phyloP scores from a whole-genome alignment of 2,329 filamentous ascomycete species.

The Apiospora sp. region DNA sequence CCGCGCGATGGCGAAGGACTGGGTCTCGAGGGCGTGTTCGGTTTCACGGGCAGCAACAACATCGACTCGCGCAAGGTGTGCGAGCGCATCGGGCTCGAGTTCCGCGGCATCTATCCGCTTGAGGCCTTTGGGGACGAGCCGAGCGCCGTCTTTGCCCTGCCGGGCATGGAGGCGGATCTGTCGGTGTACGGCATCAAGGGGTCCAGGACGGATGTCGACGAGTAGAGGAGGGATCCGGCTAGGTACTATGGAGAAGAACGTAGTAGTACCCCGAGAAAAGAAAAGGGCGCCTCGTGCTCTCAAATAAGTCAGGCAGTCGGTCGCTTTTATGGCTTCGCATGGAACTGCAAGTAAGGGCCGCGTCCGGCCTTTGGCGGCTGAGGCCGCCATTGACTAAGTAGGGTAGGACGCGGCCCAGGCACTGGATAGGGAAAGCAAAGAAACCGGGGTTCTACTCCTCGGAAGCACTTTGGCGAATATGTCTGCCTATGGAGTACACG shows the following conservation, averaged over 20 bases:
- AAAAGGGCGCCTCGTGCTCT: no score
- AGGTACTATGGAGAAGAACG: no score
- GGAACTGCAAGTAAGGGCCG: constrained; percentile 2
- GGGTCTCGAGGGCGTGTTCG: constrained; percentile 15
- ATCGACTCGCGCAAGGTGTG: not conserved
- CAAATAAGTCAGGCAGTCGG: not conserved
- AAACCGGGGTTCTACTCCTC: not conserved
- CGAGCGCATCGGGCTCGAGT: constrained; percentile 13
- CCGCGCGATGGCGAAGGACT: constrained; percentile 10
- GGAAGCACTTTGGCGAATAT: no score
- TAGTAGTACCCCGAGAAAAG: no score
- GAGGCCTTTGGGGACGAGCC: not conserved
- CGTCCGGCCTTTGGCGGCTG: not conserved
- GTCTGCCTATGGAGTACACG: not conserved
- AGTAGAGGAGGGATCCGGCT: no score
- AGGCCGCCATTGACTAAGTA: not conserved
- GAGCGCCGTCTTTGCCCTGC: constrained; percentile 19
- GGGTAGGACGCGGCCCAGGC: not conserved
- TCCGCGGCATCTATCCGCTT: constrained; percentile 19
- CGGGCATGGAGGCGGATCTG: not conserved
- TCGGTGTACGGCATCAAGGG: constrained; percentile 13
- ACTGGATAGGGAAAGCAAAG: not conserved
- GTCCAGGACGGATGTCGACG: not conserved
- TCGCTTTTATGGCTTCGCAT: not conserved
- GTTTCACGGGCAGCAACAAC: constrained; percentile 8